Base-by-base conservation (phyloP, 441 rosid species). In the Brassica hybrid region DNA sequence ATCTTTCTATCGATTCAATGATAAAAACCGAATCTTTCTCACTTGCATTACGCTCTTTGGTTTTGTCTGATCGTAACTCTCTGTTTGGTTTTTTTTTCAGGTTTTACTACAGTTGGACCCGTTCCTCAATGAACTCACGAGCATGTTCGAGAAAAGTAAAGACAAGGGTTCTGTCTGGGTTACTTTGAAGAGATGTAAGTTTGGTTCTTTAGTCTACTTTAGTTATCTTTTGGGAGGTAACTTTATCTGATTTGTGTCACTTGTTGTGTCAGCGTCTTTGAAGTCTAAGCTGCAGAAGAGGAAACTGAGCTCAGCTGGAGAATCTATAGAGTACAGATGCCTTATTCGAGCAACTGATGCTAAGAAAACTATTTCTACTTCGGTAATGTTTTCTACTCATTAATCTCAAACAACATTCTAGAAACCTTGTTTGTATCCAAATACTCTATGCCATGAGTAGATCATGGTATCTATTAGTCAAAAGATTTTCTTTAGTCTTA, bases 151-250 rank as follows among this genome's bases (percentile, higher is more conserved):
- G 83, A 84, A 79, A 61, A 90, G 84, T 79, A 87, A 90, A 1
- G 98, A 91, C 72, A 80, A 82, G 68, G 96, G 97, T 32, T 87
- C 94, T 66, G 93, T 94, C 38, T 94, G 99, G 99, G 97, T 94
- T 68, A 94, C 97, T 63, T 86, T 94, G 65, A 94, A 89, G 77
- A 77, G 98, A 85, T 94, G 98, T 91, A 84, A 83, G 74, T 30
- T 14, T 71, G 17, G 27, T 58, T 36, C 4, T 52, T 25, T 61
- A 61, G 5, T 59, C 34, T 18, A 41, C 16, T 7, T 56, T 25
- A 71, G 48, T 30, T 41, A 5, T 70, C 30, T 57, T 54, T 19
- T 17, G 2, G 6, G 57, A 7, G 23, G 59, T 70, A 16, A 76
- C 66, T 72, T 41, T 67, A 34, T n/a, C 6, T 45, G 65, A 58